Evolutionary conservation across 192 early-diverging fungal genomes (phyloP).

Genomic region (Polychytrium aggregatum): DNA sequence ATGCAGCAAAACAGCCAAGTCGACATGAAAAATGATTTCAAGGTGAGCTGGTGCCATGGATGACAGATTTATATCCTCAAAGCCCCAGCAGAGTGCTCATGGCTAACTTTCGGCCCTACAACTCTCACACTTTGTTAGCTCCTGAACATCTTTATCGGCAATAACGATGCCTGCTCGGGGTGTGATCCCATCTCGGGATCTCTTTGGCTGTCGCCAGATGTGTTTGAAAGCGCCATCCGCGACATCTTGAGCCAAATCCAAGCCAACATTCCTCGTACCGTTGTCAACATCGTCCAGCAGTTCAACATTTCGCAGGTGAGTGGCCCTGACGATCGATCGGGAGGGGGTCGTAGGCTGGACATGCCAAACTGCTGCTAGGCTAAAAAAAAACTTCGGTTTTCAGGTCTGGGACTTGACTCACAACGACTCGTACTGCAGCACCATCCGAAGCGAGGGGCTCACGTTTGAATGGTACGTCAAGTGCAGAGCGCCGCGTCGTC

Average conservation of each 20-base stretch:
- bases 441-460: conserved; percentile 10
- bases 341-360: too few relatives aligned
- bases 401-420: conserved; percentile 24
- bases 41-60: too few relatives aligned
- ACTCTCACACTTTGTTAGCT: conserved; percentile 19
- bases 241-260: conserved; percentile 3
- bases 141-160: conserved; percentile 44
- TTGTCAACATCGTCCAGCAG: conserved; percentile 32
- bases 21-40: conserved; percentile 30
- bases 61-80: too few relatives aligned
- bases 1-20: conserved; percentile 14
- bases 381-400: conserved; percentile 10
- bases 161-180: conserved; percentile 42
- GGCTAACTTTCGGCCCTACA: too few relatives aligned
- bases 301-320: conserved; percentile 20
- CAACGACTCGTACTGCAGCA: conserved; percentile 11
- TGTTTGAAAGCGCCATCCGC: conserved; percentile 7
- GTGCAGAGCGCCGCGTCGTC: too few relatives aligned
- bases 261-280: conserved; percentile 21
- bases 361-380: too few relatives aligned
- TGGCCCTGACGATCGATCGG: too few relatives aligned
- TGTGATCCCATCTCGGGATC: conserved; percentile 12
- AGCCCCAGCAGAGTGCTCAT: too few relatives aligned
- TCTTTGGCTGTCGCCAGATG: conserved; percentile 9
- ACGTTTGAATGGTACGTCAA: conserved; percentile 20